Conservation (phyloP, 441 rosid genomes). For the Populus hybrid region DNA sequence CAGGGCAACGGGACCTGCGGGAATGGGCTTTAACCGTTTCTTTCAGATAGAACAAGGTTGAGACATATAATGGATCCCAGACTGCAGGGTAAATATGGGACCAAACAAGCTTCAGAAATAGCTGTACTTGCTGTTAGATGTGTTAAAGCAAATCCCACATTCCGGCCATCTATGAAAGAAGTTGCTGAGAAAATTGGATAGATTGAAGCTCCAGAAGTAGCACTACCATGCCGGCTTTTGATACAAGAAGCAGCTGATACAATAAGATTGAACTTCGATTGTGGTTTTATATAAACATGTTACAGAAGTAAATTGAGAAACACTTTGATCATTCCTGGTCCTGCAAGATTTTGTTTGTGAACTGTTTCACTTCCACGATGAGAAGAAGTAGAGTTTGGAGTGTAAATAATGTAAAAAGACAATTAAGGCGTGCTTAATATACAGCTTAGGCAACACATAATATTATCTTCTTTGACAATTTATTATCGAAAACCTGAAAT, state of each 20-base stretch:
- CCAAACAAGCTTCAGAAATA: slow-evolving; percentile 43
- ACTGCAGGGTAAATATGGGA: slow-evolving; percentile 54
- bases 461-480: background rate
- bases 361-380: background rate
- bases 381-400: background rate
- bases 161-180: slow-evolving; percentile 65
- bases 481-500: background rate
- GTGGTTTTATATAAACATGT: background rate
- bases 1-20: slow-evolving; percentile 36
- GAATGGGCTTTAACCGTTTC: slow-evolving; percentile 59
- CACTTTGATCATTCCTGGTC: background rate
- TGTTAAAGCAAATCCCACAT: slow-evolving; percentile 42
- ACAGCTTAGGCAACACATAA: background rate
- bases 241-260: background rate
- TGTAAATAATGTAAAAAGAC: background rate
- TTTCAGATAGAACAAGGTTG: slow-evolving; percentile 44
- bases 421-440: background rate
- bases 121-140: slow-evolving; percentile 57
- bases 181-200: slow-evolving; percentile 48
- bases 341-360: background rate
- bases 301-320: background rate
- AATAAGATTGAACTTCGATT: background rate
- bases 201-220: slow-evolving; percentile 10
- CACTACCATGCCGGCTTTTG: background rate
- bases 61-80: slow-evolving; percentile 50